A percentile compares a stretch with the other conserved stretches of the same genome.
These are phyloP conservation scores for Radiomyces spectabilis DNA, from an alignment of 192 early-diverging fungal genomes.

Conservation along the genomic window DNA sequence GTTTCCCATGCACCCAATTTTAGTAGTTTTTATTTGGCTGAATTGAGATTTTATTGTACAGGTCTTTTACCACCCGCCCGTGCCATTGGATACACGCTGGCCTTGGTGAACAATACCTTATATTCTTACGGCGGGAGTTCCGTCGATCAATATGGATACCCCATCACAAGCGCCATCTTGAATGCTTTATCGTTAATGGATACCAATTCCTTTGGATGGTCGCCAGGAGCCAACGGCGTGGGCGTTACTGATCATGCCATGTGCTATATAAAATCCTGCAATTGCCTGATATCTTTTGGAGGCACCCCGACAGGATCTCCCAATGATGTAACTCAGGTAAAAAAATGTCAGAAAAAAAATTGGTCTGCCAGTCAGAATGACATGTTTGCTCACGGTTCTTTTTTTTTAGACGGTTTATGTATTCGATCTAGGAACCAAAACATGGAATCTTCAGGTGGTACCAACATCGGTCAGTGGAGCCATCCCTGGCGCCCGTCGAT, in stretches of 20 bases:
- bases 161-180: slow-evolving; percentile 3
- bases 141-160: slow-evolving; percentile 17
- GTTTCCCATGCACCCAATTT: neutral
- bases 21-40: neutral
- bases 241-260: slow-evolving; percentile 23
- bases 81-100: slow-evolving; percentile 43
- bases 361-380: no score
- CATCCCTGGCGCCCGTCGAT: slow-evolving; percentile 42
- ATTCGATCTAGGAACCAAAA: slow-evolving; percentile 37
- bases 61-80: slow-evolving; percentile 20
- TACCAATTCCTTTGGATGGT: slow-evolving; percentile 22
- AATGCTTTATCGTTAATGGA: slow-evolving; percentile 19
- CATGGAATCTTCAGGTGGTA: slow-evolving; percentile 44
- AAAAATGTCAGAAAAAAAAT: no score
- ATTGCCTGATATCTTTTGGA: slow-evolving; percentile 57
- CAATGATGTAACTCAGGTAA: slow-evolving; percentile 38
- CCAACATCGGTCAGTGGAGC: slow-evolving; percentile 29
- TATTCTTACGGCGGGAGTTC: slow-evolving; percentile 23
- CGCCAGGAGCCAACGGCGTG: slow-evolving; percentile 14
- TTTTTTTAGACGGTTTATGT: slow-evolving; percentile 38
- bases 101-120: slow-evolving; percentile 45
- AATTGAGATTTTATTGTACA: neutral
- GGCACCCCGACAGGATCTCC: slow-evolving; percentile 44
- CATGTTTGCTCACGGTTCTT: no score
- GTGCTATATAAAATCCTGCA: slow-evolving; percentile 28